Evolutionary conservation across 805 yeast species (phyloP).

Genomic region (Candida ortonii): DNA sequence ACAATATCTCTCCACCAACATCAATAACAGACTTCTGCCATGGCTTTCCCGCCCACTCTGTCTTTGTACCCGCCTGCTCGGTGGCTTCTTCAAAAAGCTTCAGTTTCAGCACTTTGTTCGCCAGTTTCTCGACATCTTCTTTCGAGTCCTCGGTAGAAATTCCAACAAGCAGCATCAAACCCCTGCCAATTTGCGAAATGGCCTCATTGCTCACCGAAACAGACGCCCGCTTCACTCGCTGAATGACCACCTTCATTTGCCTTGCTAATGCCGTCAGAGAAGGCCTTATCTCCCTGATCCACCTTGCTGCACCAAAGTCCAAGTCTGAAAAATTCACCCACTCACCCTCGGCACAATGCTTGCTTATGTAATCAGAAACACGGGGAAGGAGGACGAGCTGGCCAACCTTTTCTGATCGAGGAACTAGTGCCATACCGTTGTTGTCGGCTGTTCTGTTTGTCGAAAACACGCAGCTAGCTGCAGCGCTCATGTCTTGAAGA

Average conservation of each 20-base stretch:
- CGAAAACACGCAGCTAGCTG: too few species aligned
- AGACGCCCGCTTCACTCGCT: slow-evolving; percentile 83
- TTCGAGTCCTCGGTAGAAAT: slow-evolving; percentile 72
- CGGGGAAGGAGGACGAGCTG: too few species aligned
- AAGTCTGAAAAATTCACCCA: too few species aligned
- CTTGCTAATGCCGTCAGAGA: too few species aligned
- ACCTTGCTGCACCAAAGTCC: too few species aligned
- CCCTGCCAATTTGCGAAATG: slow-evolving; percentile 72
- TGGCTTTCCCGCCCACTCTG: slow-evolving; percentile 56
- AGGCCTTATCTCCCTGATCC: too few species aligned
- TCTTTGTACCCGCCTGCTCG: slow-evolving; percentile 38
- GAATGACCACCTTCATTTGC: slow-evolving; percentile 89
- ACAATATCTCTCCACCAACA: slow-evolving; percentile 66
- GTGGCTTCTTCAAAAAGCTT: slow-evolving; percentile 65
- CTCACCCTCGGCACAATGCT: too few species aligned
- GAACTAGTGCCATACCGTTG: too few species aligned
- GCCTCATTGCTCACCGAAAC: slow-evolving; percentile 75
- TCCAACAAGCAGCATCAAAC: slow-evolving; percentile 81
- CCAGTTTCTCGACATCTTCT: slow-evolving; percentile 68
- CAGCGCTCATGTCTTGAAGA: slow-evolving; percentile 20
- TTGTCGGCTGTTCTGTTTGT: too few species aligned
- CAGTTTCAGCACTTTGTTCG: slow-evolving; percentile 62
- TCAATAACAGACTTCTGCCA: slow-evolving; percentile 77
- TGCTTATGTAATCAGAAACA: too few species aligned
- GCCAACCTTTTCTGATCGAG: too few species aligned